Evolutionary conservation across 1,139 yeast genomes (phyloP).

Genomic region (Hansenula sp.): DNA sequence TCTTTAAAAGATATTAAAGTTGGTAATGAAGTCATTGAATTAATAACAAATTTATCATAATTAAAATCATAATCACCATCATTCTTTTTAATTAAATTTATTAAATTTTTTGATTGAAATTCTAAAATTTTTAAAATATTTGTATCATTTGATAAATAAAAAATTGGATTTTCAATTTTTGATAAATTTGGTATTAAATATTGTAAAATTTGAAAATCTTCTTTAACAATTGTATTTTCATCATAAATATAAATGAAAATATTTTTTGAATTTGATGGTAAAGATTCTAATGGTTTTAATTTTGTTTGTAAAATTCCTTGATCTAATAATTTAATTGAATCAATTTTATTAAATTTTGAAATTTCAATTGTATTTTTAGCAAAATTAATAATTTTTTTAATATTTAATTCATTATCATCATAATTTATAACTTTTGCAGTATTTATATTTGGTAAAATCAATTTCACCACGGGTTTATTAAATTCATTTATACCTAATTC

Average conservation of each 20-base stretch:
- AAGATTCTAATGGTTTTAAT: slow-evolving; percentile 24
- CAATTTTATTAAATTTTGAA: slow-evolving; percentile 32
- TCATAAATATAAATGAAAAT: slow-evolving; percentile 56
- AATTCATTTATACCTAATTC: slow-evolving; percentile 34
- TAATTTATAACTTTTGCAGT: slow-evolving; percentile 29
- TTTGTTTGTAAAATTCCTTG: slow-evolving; percentile 2
- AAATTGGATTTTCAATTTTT: slow-evolving; percentile 46
- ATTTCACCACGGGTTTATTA: slow-evolving; percentile 29
- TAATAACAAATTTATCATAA: slow-evolving; percentile 43
- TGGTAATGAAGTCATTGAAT: slow-evolving; percentile 55
- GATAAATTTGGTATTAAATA: slow-evolving; percentile 50
- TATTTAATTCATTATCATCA: slow-evolving; percentile 21
- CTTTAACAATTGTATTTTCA: slow-evolving; percentile 43
- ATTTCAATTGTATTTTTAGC: slow-evolving; percentile 31
- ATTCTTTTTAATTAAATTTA: slow-evolving; percentile 32
- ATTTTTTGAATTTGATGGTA: slow-evolving; percentile 21
- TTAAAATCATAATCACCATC: slow-evolving; percentile 32
- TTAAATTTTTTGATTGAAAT: slow-evolving; percentile 40
- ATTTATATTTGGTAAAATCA: slow-evolving; percentile 33
- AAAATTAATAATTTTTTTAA: slow-evolving; percentile 30
- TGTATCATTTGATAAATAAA: slow-evolving; percentile 47
- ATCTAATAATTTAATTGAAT: slow-evolving; percentile 26
- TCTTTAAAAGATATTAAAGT: slow-evolving; percentile 58
- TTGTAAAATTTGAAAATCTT: slow-evolving; percentile 58
- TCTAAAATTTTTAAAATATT: slow-evolving; percentile 35